Conservation (phyloP, 2,329 filamentous ascomycete species). For the Ophiocordyceps camponoti-rufipedis region DNA sequence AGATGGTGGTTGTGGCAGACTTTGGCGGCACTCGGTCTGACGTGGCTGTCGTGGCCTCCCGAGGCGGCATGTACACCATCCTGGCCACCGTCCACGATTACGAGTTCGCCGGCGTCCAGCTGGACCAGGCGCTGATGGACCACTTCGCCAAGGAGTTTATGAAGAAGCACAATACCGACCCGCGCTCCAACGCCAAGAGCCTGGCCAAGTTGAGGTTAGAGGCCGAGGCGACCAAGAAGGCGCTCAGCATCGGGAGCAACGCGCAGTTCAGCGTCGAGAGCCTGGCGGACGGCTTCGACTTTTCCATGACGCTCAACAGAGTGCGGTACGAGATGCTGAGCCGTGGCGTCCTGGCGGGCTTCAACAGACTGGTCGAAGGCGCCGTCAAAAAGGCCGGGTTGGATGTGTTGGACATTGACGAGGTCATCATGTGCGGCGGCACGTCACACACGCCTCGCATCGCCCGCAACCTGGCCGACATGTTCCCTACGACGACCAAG, state of each 20-base stretch:
- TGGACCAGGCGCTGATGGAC: constrained; percentile 85
- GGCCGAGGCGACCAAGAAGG: constrained; percentile 80
- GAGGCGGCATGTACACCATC: constrained; percentile 91
- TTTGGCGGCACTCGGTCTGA: constrained; percentile 87
- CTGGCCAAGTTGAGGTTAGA: constrained; percentile 87
- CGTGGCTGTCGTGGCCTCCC: constrained; percentile 73
- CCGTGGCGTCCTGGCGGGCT: constrained; percentile 71
- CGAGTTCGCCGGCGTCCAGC: constrained; percentile 68
- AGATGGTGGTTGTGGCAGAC: constrained; percentile 80
- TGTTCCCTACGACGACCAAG: constrained; percentile 66
- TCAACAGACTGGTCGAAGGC: constrained; percentile 69
- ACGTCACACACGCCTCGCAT: constrained; percentile 89
- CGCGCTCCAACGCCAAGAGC: constrained; percentile 60
- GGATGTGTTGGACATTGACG: constrained; percentile 82
- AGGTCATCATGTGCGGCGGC: constrained; percentile 85
- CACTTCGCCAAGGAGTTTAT: constrained; percentile 98
- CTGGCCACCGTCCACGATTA: constrained; percentile 91
- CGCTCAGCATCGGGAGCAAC: constrained; percentile 72
- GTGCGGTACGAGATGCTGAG: constrained; percentile 81
- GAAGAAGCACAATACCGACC: constrained; percentile 89
- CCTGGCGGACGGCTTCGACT: constrained; percentile 77
- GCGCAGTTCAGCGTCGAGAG: constrained; percentile 88
- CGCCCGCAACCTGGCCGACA: constrained; percentile 55
- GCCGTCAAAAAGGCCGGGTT: constrained; percentile 83
- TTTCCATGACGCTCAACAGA: constrained; percentile 79